A percentile compares a stretch with the other conserved stretches of the same genome.
Evolutionary conservation across 495 filamentous ascomycete genomes (phyloP).

Genomic region (Aspergillus sclerotiicarbonarius): DNA sequence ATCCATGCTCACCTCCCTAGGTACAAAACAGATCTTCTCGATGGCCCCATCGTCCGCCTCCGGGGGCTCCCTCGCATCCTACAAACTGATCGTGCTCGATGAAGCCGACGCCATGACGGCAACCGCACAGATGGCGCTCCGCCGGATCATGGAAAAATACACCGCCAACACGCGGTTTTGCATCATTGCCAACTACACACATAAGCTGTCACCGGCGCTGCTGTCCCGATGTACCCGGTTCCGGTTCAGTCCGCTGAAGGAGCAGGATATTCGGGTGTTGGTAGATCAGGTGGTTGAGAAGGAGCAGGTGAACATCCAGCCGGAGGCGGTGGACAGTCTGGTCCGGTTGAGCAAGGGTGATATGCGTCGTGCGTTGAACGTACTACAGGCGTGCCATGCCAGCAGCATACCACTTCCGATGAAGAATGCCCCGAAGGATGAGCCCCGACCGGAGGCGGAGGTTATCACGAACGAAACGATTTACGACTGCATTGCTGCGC

Average conservation of each 20-base stretch:
- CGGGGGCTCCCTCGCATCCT: slow-evolving; percentile 61
- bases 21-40: slow-evolving; percentile 67
- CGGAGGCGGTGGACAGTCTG: slow-evolving; percentile 74
- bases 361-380: slow-evolving; percentile 93
- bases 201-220: slow-evolving; percentile 94
- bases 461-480: slow-evolving; percentile 87
- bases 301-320: slow-evolving; percentile 78
- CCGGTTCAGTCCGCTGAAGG: slow-evolving; percentile 90
- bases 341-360: slow-evolving; percentile 90
- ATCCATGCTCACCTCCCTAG: slow-evolving; percentile 34
- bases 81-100: slow-evolving; percentile 96
- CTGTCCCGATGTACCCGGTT: slow-evolving; percentile 94
- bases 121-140: slow-evolving; percentile 93
- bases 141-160: slow-evolving; percentile 98
- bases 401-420: slow-evolving; percentile 77
- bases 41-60: slow-evolving; percentile 47
- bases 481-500: slow-evolving; percentile 96
- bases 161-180: slow-evolving; percentile 98
- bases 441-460: slow-evolving; percentile 58
- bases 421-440: slow-evolving; percentile 58
- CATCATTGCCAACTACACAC: slow-evolving; percentile 98
- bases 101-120: slow-evolving; percentile 98
- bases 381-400: slow-evolving; percentile 94
- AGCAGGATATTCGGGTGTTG: slow-evolving; percentile 73
- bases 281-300: slow-evolving; percentile 89